Evolutionary conservation across 805 yeast species (phyloP), one percentile per base, ranked within the genome.

Genomic region (Yamadazyma paraphyllophila): DNA sequence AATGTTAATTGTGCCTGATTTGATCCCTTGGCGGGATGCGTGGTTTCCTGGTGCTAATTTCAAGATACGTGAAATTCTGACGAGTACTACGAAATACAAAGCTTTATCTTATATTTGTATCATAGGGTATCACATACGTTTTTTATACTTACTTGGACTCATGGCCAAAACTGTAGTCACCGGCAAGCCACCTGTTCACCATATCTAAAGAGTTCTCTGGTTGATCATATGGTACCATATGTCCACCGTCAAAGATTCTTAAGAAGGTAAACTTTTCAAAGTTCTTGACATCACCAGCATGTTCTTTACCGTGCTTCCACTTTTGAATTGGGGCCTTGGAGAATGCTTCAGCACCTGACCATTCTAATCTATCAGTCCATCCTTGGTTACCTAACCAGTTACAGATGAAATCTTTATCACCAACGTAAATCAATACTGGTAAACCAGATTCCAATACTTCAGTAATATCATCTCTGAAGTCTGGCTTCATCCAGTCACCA

Each of bases 401-500:
- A 69, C 96, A 89, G 60, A 89, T 88, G 65, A 78, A 89, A 65
- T 89, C 97, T 66, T 89, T 87, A 64, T 89, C 96, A 60, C 97
- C 97, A n/a, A 96, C 96, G 57, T 89, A 90, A 50, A 88, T 79
- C 58, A 90, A 76, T 4, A 89, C 91, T 14, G 96, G 96, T 39
- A 88, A 60, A 20, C 79, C 84, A 47, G 74, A 65, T 57, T 87
- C 83, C 56, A 89, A 74, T 50, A 90, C 69, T 38, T 79, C 79
- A 17, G 83, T 73, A 33, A 92, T 88, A 11, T 46, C 45, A 34
- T 63, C 61, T 60, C 61, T 65, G 58, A 63, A 65, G 62, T 83
- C 89, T 20, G 96, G 96, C 65, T 84, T 83, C 83, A 86, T 82
- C 85, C 92, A 86, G 69, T 92, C 99, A 52, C 97, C 97, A 15